phyloP scores from a whole-genome alignment of 176 grass and related monocot genomes.

The Eleusine indica region DNA sequence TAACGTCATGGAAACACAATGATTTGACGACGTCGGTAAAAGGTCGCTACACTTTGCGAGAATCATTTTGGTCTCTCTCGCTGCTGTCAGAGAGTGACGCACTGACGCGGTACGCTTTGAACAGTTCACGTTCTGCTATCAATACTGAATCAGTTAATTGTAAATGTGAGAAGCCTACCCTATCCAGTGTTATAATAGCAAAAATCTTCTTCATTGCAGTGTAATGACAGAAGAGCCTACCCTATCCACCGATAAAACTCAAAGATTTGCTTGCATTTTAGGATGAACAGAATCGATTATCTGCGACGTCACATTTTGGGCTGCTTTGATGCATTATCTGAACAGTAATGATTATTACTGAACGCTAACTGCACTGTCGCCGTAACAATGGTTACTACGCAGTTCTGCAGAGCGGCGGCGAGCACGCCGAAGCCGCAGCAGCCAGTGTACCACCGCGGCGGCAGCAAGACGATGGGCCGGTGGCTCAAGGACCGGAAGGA shows the following conservation, averaged over 20 bases:
- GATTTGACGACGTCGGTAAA: constrained; percentile 5
- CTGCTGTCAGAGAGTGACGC: not conserved
- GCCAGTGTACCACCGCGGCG: constrained; percentile 41
- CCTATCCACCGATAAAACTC: too few species aligned
- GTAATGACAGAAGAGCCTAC: too few species aligned
- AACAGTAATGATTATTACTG: not conserved
- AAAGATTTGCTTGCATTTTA: too few species aligned
- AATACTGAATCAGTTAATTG: too few species aligned
- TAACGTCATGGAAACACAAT: constrained; percentile 36
- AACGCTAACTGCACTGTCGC: not conserved
- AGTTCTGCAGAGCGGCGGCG: constrained; percentile 62
- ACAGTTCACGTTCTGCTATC: not conserved
- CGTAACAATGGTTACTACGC: constrained; percentile 8
- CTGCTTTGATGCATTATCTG: not conserved
- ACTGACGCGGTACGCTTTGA: too few species aligned
- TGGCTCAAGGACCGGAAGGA: constrained; percentile 91
- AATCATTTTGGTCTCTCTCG: not conserved
- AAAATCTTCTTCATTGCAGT: too few species aligned
- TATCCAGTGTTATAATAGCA: too few species aligned
- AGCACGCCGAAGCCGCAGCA: constrained; percentile 59
- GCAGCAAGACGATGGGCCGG: constrained; percentile 87
- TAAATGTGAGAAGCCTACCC: too few species aligned
- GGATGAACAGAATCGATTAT: too few species aligned
- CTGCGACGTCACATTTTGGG: too few species aligned
- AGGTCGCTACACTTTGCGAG: not conserved